Evolutionary conservation across 306 rosid genomes (phyloP), one percentile per base, ranked within the genome.

Genomic region (Malus asiatica): DNA sequence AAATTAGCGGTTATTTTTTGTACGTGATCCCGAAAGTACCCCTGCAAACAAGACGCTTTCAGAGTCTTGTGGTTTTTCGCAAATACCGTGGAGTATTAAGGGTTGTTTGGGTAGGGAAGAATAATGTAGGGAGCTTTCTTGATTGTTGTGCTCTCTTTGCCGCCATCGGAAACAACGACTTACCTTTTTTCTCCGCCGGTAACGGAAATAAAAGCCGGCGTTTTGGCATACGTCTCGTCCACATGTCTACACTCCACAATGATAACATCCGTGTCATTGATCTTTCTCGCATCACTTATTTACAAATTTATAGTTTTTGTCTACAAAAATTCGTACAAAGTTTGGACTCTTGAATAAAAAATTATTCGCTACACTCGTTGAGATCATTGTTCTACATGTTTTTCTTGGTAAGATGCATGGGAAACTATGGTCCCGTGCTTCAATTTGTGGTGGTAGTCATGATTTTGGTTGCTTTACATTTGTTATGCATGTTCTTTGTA

Each of bases 1-100:
- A 30, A 74, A 29, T 19, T n/a, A 45, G 77, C 77, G 61, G 70
- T 74, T 74, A 29, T 16, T 74, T 73, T 73, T 40, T 32, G n/a
- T 14, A 18, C 3, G 46, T 44, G 14, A 45, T 23, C 9, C 70
- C 77, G 5, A 74, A 74, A 44, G 6, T 62, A 11, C n/a, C 77
- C 77, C 20, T 35, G 27, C 4, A 0, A 15, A 44, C 18, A 20
- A 45, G 22, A 11, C 4, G 15, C 14, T 27, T 11, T 61, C 44
- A 19, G 32, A 15, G 8, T 4, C 42, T 38, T 18, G 57, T 44
- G 30, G 4, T 75, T 8, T 51, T 13, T 48, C 23, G 72, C 0
- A 15, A 66, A 75, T 75, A 20, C 3, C 4, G 0, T 9, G 72
- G 19, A 8, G 51, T 14, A 16, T 2, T 1, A 32, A 32, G 53